Evolutionary conservation across 495 filamentous ascomycete genomes (phyloP).

Genomic region (Rostrohypoxylon terebratum): DNA sequence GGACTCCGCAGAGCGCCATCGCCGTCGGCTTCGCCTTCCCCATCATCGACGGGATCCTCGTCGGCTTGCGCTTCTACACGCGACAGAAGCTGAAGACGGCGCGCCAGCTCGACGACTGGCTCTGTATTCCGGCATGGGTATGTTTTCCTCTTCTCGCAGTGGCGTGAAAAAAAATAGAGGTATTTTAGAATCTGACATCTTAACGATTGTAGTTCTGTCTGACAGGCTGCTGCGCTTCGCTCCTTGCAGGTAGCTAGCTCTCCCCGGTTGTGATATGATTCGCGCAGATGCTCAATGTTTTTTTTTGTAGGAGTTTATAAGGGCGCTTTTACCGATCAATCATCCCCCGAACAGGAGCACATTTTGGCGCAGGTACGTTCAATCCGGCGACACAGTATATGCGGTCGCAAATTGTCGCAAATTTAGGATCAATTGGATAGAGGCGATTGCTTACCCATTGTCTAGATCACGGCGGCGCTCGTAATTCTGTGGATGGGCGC

Average conservation of each 20-base stretch:
- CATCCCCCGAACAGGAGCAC: background rate
- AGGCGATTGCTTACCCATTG: background rate
- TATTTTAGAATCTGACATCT: background rate
- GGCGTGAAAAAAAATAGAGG: background rate
- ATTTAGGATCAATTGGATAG: too few species aligned
- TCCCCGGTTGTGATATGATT: background rate
- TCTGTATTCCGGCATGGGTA: slow-evolving; percentile 10
- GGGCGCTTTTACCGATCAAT: background rate
- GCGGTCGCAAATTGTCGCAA: background rate
- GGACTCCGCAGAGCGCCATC: background rate
- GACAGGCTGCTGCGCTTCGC: background rate
- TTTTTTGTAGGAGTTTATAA: background rate
- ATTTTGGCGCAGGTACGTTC: background rate
- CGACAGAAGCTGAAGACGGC: slow-evolving; percentile 1
- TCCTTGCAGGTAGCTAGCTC: background rate
- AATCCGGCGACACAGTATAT: background rate
- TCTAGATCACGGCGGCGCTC: background rate
- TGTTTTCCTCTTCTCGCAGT: background rate
- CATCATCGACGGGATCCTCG: background rate
- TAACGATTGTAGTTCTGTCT: background rate
- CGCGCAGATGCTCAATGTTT: background rate
- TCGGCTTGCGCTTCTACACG: background rate
- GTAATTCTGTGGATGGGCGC: background rate
- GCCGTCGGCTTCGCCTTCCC: background rate
- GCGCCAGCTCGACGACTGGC: slow-evolving; percentile 2